These are phyloP conservation scores for Nymphaea thermarum DNA, from an alignment of 164 flowering plant genomes.

Conservation along the genomic window DNA sequence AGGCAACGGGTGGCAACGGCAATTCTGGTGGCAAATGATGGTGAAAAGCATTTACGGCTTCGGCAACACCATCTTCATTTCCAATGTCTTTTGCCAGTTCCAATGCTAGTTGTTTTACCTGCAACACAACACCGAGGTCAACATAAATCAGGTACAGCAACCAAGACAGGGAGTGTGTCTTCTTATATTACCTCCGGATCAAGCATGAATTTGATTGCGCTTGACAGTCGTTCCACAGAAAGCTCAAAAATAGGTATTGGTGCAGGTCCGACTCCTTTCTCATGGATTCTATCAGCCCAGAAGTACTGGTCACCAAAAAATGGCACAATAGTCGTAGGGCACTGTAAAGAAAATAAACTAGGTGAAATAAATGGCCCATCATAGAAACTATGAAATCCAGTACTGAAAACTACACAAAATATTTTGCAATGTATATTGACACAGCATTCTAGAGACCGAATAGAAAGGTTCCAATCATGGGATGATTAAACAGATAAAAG, in stretches of 20 bases:
- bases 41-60: conserved; percentile 85
- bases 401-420: background rate
- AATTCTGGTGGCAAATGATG: conserved; percentile 62
- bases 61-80: conserved; percentile 87
- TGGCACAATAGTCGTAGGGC: conserved; percentile 94
- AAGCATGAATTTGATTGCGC: conserved; percentile 80
- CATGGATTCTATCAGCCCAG: conserved; percentile 80
- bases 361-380: background rate
- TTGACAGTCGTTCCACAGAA: conserved; percentile 49
- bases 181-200: conserved; percentile 62
- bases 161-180: background rate
- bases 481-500: too few species aligned
- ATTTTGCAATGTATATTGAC: too few species aligned
- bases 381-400: background rate
- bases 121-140: background rate
- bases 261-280: conserved; percentile 70
- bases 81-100: conserved; percentile 58
- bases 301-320: conserved; percentile 97
- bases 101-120: conserved; percentile 67
- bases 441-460: too few species aligned
- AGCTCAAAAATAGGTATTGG: conserved; percentile 80
- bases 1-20: conserved; percentile 31
- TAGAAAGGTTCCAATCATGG: too few species aligned
- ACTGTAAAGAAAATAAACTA: conserved; percentile 25
- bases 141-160: background rate